Evolutionary conservation across 2,329 filamentous ascomycete species (phyloP).

Genomic region (Alternaria dauci): DNA sequence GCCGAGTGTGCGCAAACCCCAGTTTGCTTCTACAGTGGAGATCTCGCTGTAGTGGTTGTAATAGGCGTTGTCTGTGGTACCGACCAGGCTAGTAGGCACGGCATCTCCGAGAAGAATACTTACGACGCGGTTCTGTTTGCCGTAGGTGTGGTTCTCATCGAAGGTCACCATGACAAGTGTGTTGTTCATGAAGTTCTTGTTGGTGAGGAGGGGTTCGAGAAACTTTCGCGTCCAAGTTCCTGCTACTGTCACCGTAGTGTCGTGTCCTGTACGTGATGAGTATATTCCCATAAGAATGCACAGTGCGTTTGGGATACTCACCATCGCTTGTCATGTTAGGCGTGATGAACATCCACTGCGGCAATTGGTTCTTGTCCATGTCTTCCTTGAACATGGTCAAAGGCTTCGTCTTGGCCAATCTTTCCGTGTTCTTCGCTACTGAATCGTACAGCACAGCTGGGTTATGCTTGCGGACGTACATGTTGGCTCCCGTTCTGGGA

Average conservation of each 20-base stretch:
- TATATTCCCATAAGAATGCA: not conserved
- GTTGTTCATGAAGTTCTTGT: conserved; percentile 76
- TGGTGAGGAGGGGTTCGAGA: conserved; percentile 72
- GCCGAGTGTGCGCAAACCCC: conserved; percentile 56
- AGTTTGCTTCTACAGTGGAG: conserved; percentile 57
- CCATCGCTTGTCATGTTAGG: conserved; percentile 80
- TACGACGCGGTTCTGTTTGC: conserved; percentile 72
- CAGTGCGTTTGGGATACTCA: not conserved
- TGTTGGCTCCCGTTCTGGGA: conserved; percentile 72
- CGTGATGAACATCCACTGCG: conserved; percentile 48
- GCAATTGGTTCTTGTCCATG: conserved; percentile 31
- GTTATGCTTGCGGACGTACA: conserved; percentile 88
- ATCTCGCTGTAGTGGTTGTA: conserved; percentile 60
- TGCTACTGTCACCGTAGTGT: conserved; percentile 73
- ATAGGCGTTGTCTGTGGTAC: conserved; percentile 72
- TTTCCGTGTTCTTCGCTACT: conserved; percentile 65
- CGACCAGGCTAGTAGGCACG: conserved; percentile 69
- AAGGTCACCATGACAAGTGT: conserved; percentile 80
- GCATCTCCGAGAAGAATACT: conserved; percentile 77
- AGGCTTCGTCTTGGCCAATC: conserved; percentile 77
- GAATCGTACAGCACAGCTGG: conserved; percentile 71
- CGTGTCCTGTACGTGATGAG: conserved; percentile 59
- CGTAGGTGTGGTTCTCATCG: conserved; percentile 78
- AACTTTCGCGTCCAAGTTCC: conserved; percentile 74
- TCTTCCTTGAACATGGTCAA: conserved; percentile 68